Evolutionary conservation across 371 early-diverging fungal species (phyloP).

Genomic region (Mortierella sp.): DNA sequence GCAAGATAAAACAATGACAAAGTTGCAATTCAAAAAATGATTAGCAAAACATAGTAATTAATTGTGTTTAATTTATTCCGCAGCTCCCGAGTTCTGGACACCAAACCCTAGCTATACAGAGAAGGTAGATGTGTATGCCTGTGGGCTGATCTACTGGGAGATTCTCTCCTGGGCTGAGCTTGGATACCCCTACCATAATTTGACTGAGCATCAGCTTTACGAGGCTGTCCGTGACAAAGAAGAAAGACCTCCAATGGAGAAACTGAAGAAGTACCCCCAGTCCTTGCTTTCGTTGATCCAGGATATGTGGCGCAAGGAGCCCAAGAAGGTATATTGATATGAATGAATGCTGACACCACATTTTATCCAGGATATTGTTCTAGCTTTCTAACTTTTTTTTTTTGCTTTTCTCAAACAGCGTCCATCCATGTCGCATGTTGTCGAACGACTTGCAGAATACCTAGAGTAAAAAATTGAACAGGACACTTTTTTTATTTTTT

Average conservation of each 20-base stretch:
- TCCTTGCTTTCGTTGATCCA: slow-evolving; percentile 72
- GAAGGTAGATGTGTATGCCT: slow-evolving; percentile 82
- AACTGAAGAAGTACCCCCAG: slow-evolving; percentile 69
- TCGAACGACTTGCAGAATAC: slow-evolving; percentile 70
- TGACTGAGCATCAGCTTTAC: slow-evolving; percentile 72
- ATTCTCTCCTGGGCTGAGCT: slow-evolving; percentile 81
- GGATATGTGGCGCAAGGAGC: slow-evolving; percentile 81
- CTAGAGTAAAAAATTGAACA: slow-evolving; percentile 61
- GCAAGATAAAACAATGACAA: too few species aligned
- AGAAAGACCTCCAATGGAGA: slow-evolving; percentile 70
- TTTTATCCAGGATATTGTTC: not conserved
- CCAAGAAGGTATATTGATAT: slow-evolving; percentile 58
- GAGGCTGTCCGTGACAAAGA: slow-evolving; percentile 71
- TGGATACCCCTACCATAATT: slow-evolving; percentile 81
- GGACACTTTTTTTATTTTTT: not conserved
- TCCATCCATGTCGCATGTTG: slow-evolving; percentile 77
- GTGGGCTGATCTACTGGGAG: slow-evolving; percentile 86
- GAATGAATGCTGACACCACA: not conserved
- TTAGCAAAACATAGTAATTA: not conserved
- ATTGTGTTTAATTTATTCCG: not conserved
- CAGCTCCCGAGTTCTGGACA: slow-evolving; percentile 85
- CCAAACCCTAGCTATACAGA: slow-evolving; percentile 80
- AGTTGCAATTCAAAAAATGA: too few species aligned
- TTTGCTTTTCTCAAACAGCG: slow-evolving; percentile 52
- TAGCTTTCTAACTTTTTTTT: not conserved